A percentile compares a stretch with the other conserved stretches of the same genome.
Conservation (phyloP, 805 yeast species). For the Saccharomyces kudriavzevii region DNA sequence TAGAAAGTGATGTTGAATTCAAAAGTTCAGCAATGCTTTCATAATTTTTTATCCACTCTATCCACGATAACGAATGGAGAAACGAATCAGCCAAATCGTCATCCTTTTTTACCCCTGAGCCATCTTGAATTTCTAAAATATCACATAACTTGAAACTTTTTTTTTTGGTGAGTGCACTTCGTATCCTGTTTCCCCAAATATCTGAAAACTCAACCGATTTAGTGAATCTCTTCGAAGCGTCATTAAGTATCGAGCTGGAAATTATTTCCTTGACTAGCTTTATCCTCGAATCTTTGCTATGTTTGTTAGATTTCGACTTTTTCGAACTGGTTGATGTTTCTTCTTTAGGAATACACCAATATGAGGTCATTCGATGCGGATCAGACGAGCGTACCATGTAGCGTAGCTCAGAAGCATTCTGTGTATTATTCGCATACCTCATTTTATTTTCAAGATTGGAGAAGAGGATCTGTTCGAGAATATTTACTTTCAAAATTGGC, state of each 20-base stretch:
- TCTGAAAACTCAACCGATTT: background rate
- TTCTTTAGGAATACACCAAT: constrained; percentile 13
- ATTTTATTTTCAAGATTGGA: constrained; percentile 9
- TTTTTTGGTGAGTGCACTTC: background rate
- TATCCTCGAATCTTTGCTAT: constrained; percentile 2
- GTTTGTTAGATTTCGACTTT: background rate
- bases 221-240: background rate
- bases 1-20: background rate
- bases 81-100: constrained; percentile 63
- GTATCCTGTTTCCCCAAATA: background rate
- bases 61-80: constrained; percentile 50
- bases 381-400: constrained; percentile 19
- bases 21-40: constrained; percentile 13
- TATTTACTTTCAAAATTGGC: constrained; percentile 43
- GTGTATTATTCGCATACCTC: background rate
- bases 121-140: background rate
- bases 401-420: background rate
- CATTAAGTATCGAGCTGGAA: background rate
- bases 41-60: constrained; percentile 32
- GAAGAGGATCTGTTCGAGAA: constrained; percentile 37
- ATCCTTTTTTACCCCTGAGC: constrained; percentile 35
- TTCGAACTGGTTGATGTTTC: background rate
- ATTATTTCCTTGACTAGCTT: constrained; percentile 2
- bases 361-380: constrained; percentile 25
- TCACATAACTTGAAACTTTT: background rate